A percentile compares a stretch with the other conserved stretches of the same genome.
These are phyloP conservation scores for Cladophialophora bantiana DNA, from an alignment of 2,329 filamentous ascomycete species.

Conservation along the genomic window DNA sequence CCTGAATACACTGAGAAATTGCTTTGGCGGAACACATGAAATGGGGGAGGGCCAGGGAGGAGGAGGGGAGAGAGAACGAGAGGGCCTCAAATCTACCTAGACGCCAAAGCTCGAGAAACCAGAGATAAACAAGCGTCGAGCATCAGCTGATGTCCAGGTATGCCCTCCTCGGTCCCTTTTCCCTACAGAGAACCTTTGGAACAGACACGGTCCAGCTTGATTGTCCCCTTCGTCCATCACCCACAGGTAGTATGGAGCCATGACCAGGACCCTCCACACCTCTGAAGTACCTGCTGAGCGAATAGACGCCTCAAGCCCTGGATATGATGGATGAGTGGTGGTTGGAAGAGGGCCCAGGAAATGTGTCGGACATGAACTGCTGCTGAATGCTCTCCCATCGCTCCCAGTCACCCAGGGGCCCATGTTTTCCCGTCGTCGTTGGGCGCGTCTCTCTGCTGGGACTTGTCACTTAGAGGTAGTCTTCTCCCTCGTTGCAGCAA, in stretches of 20 bases:
- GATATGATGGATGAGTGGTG: background rate
- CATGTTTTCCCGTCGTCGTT: background rate
- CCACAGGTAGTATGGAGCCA: background rate
- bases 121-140: background rate
- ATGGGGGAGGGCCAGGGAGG: background rate
- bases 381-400: background rate
- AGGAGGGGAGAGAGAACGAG: no score
- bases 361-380: constrained; percentile 1
- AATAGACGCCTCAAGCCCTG: background rate
- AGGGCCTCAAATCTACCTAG: no score
- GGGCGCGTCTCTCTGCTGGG: background rate
- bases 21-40: background rate
- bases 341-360: background rate
- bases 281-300: constrained; percentile 1
- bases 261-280: background rate
- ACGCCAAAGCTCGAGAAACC: background rate
- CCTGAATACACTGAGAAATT: background rate
- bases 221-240: background rate
- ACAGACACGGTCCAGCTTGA: background rate
- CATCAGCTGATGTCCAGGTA: background rate
- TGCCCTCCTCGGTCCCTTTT: background rate
- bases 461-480: background rate
- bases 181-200: background rate
- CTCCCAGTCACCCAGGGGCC: background rate
- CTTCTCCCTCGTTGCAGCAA: background rate